Base-by-base conservation (phyloP, 108 stramenopile genomes). In the Pinguiococcus pyrenoidosus region DNA sequence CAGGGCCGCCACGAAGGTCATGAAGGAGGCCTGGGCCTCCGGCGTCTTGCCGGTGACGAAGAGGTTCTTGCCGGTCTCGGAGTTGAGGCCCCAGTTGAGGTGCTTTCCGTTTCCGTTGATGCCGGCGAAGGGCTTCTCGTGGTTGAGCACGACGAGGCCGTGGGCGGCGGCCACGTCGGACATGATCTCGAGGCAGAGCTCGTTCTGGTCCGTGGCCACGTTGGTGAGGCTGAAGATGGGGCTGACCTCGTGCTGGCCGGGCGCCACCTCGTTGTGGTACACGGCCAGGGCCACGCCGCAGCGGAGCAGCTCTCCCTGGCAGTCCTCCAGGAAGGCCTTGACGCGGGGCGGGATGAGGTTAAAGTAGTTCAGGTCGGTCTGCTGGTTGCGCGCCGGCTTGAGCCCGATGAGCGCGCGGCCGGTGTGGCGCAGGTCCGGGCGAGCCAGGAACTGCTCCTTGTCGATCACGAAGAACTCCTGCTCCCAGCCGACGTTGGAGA, bases 61-160 rank as follows among this genome's bases (percentile, higher is more conserved):
- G 41, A 85, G 50, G 60, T 85, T 80, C 59, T 80, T 58, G 22
- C 87, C 87, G 51, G 76, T 71, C 22, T 68, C 71, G 18, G 38
- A 39, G 4, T 14, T 50, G 53, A 93, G 76, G 57, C 77, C 78
- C 91, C 91, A 93, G 71, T 89, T 89, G 63, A 85, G 88, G 79
- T 93, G 87, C 80, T 93, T 93, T 49, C 91, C 87, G 32, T 74
- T 77, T 48, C 91, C 91, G 56, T 93, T 93, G 53, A 93, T 73
- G 49, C 84, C 78, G 41, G 84, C 77, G 78, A 93, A 93, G 17
- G 91, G 91, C 82, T 93, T 93, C 72, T 93, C 91, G 54, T 89
- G 87, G 49, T 87, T 56, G 48, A 93, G 75, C n/a, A 85, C 87
- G 16, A 84, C 79, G 46, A 93, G 68, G 34, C 91, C 91, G 55